These are phyloP conservation scores for Vickermania spadyakhi DNA, from an alignment of 208 protist genomes.

Conservation along the genomic window DNA sequence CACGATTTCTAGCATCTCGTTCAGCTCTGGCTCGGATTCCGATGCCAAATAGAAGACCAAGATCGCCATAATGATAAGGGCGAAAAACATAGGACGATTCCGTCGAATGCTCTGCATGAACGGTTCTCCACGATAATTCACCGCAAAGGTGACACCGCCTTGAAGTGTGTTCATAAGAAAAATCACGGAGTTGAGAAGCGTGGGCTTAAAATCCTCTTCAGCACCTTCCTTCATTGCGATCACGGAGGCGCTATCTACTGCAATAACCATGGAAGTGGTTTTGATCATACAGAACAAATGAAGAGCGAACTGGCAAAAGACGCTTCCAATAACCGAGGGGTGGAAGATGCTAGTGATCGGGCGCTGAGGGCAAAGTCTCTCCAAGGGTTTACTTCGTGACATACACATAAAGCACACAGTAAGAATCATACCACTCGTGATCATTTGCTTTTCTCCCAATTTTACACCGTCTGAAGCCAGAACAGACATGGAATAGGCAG, in stretches of 20 bases:
- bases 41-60: slow-evolving; percentile 76
- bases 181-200: slow-evolving; percentile 94
- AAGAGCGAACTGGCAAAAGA: slow-evolving; percentile 94
- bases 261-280: slow-evolving; percentile 62
- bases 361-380: slow-evolving; percentile 82
- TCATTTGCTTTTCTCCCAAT: slow-evolving; percentile 96
- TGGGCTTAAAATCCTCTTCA: slow-evolving; percentile 93
- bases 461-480: slow-evolving; percentile 97
- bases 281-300: slow-evolving; percentile 91
- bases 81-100: slow-evolving; percentile 89
- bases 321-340: slow-evolving; percentile 91
- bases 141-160: slow-evolving; percentile 93
- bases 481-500: slow-evolving; percentile 95
- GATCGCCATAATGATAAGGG: slow-evolving; percentile 58
- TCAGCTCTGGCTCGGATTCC: slow-evolving; percentile 66
- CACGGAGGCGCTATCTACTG: slow-evolving; percentile 50
- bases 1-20: slow-evolving; percentile 82
- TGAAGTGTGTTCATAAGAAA: slow-evolving; percentile 94
- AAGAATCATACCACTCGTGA: slow-evolving; percentile 90
- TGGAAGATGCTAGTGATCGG: slow-evolving; percentile 94
- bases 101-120: slow-evolving; percentile 91
- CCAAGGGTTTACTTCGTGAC: slow-evolving; percentile 91
- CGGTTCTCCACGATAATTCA: slow-evolving; percentile 96
- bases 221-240: slow-evolving; percentile 37
- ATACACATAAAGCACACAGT: slow-evolving; percentile 98